Base-by-base conservation (phyloP, 768 basidiomycete genomes). In the Baorangia bicolor region DNA sequence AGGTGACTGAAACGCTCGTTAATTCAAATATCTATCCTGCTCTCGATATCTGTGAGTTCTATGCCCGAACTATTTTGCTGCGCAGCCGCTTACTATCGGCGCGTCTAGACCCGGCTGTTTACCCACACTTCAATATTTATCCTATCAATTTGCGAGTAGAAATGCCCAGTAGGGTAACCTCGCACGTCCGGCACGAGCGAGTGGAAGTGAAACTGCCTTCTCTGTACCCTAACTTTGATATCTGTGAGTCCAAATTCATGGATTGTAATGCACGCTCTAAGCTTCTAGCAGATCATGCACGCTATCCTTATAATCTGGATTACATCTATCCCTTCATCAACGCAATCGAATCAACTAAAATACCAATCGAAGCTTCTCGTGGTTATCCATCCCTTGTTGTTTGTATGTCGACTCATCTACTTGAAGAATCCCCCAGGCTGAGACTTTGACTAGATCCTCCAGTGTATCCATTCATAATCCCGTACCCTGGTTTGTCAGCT, bases 111-210 rank as follows among this genome's bases (percentile, higher is more conserved):
- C 73, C 70, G 9, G 53, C 69, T 18, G 58, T 68, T 31, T 81
- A 80, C 61, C 79, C 81, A 28, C 55, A 74, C 62, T 67, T 79
- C 35, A 65, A 74, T 49, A 61, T 78, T 23, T 81, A 80, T 64
- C 78, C 78, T 33, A 13, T 54, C 20, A 30, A 47, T 44, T 16
- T 39, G 33, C 51, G 14, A 41, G 27, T 49, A 42, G 63, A 58
- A 39, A 23, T 31, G 9, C 31, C 31, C 13, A 18, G 13, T n/a
- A 47, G 25, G 21, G 40, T 12, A 4, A n/a, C 27, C 23, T 30
- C 46, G 5, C 41, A 18, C 18, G 43, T 49, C 27, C 37, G 20
- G 33, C 30, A 38, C 31, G 49, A 58, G 33, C 40, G 8, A 45
- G 44, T 55, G 16, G 47, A 60, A 39, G 51, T 59, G 28, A 57